Base-by-base conservation (phyloP, 768 basidiomycete species). In the Leccinum barrowsii region DNA sequence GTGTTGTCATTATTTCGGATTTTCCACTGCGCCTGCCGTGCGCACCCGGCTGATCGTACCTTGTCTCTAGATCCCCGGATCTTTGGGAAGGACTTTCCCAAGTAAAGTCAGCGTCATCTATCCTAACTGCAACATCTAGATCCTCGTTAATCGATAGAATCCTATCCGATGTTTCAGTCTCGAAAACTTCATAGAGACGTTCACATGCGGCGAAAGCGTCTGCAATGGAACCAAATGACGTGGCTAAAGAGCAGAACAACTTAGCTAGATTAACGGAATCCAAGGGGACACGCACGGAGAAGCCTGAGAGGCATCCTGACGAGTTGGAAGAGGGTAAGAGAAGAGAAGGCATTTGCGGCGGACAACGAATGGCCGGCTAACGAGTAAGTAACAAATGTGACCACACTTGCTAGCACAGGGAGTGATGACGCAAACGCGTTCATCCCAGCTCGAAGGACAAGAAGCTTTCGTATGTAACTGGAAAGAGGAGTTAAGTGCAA, bases 251-350 rank as follows among this genome's bases (percentile, higher is more conserved):
- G n/a, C 32, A 59, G 26, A 4, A 12, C 30, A 15, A 15, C 24
- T 67, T 40, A 40, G 37, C 12, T 26, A 54, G 24, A 62, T 60
- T 65, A 12, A 46, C 35, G 35, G 22, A 35, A 15, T 24, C 1
- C 5, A 15, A 8, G 50, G 51, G 17, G 12, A 5, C 2, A 73
- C 77, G 47, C 59, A 80, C 78, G 81, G 51, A 83, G 70, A 61
- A 94, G 80, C 87, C 91, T 89, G 34, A 94, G 78, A 0, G 94
- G 93, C 57, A 94, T 62, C 21, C 93, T 80, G 47, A 95, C 78
- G 19, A 97, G 74, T 62, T 87, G 89, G 80, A 96, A 98, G 37
- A 40, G 37, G 37, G 17, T 40, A n/a, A 40, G 37, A 40, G 37
- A 17, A 7, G 37, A 40, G 17, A 97, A 97, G 59, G 96, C 81